phyloP scores from a whole-genome alignment of 345 rosid species.

The Citrus sp. region DNA sequence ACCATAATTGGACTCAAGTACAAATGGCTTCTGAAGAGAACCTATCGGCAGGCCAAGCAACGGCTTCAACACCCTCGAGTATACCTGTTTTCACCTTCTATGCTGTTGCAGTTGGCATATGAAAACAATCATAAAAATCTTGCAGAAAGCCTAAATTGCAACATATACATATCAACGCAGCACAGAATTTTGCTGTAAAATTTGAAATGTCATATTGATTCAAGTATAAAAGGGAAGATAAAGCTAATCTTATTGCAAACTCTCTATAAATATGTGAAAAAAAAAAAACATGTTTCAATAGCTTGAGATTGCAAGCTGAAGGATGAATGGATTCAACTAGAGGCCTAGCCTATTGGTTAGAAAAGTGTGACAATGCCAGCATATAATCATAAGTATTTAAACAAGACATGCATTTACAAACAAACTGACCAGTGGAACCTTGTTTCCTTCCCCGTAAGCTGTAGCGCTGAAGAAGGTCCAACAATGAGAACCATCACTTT shows the following conservation, averaged over 20 bases:
- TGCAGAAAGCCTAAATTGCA: not conserved
- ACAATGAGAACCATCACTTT: too few species aligned
- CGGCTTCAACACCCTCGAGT: constrained; percentile 72
- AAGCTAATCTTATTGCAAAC: not conserved
- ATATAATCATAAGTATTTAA: too few species aligned
- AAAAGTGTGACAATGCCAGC: too few species aligned
- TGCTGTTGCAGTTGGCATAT: not conserved
- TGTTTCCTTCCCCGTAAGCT: too few species aligned
- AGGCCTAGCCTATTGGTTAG: too few species aligned
- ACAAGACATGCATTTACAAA: too few species aligned
- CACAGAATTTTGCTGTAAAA: not conserved
- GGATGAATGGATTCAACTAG: too few species aligned
- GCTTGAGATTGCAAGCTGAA: constrained; percentile 44
- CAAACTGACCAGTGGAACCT: too few species aligned
- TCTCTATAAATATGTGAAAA: not conserved
- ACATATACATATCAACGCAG: not conserved
- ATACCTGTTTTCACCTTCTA: constrained; percentile 68
- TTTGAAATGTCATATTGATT: not conserved
- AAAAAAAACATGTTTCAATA: not conserved
- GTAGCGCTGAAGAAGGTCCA: too few species aligned
- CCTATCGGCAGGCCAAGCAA: constrained; percentile 58
- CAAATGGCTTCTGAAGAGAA: constrained; percentile 53
- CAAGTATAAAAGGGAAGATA: not conserved
- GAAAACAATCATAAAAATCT: not conserved
- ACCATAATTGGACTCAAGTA: constrained; percentile 72